Evolutionary conservation across 2,329 filamentous ascomycete genomes (phyloP).

Genomic region (Cladosporium sp.): DNA sequence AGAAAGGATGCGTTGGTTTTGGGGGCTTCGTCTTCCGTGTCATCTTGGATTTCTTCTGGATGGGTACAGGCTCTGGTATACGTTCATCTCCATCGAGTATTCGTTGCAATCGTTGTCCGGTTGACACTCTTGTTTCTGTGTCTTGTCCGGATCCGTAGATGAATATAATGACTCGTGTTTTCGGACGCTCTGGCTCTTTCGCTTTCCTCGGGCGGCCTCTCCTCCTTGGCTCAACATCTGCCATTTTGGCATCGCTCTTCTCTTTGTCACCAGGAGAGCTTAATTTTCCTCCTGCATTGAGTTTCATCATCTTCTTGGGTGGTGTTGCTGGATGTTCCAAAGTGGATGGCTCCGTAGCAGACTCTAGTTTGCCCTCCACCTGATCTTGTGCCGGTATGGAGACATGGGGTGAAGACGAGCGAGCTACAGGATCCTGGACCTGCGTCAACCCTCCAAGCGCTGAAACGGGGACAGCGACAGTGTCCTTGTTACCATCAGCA

Average conservation of each 20-base stretch:
- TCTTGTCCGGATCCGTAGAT: constrained; percentile 53
- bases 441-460: background rate
- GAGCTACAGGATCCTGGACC: background rate
- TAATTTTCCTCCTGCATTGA: constrained; percentile 45
- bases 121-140: constrained; percentile 42
- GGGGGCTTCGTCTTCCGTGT: constrained; percentile 23
- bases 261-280: constrained; percentile 34
- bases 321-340: constrained; percentile 18
- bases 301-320: constrained; percentile 35
- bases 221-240: constrained; percentile 17
- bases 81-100: constrained; percentile 50
- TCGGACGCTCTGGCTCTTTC: constrained; percentile 15
- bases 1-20: constrained; percentile 62
- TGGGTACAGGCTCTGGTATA: constrained; percentile 23
- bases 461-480: background rate
- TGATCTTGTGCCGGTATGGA: constrained; percentile 11
- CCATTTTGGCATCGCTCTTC: constrained; percentile 18
- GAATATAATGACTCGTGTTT: constrained; percentile 24
- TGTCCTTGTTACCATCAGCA: background rate
- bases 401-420: background rate
- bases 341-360: constrained; percentile 11
- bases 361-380: background rate
- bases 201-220: constrained; percentile 28
- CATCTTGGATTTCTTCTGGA: constrained; percentile 18
- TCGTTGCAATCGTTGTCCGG: constrained; percentile 57